Base-by-base conservation (phyloP, 352 stramenopile species). In the Phytophthora fragariae region DNA sequence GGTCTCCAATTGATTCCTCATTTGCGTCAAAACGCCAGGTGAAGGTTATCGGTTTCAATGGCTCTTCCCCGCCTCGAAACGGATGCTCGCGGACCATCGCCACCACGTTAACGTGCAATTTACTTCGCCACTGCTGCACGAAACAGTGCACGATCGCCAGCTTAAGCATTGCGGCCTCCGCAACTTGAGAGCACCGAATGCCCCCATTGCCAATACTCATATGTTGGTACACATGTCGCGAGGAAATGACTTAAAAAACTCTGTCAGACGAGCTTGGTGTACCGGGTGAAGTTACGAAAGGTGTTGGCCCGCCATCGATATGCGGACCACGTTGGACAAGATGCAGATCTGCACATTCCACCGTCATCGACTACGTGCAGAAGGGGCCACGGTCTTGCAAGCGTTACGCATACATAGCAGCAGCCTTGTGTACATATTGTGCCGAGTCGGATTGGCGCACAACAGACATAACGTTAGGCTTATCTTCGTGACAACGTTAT, bases 41-140 rank as follows among this genome's bases (percentile, higher is more conserved):
- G 46, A 73, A 73, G 0, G 41, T 57, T 31, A 73, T 53, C 12
- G 65, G 37, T 9, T 62, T 31, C 12, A 15, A 62, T 0, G 14
- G 19, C 10, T 52, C 50, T 37, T 64, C 50, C 5, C 53, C 47
- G n/a, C n/a, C 39, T 33, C 37, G 44, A 35, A 60, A 59, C 8
- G 35, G 56, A 27, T 54, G 33, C 19, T 67, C 33, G 35, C 56
- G 44, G 3, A 65, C 55, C n/a, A 61, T 33, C 14, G 41, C 31
- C 0, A 6, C 14, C 1, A 70, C 57, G 12, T 53, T 27, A 7
- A 64, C 44, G 12, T 70, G 55, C 31, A 52, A 72, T 39, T 66
- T 57, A 8, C 65, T 65, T 17, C 65, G 60, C 4, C 50, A 65
- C 31, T 63, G 31, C 37, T 66, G 56, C 24, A 72, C 65, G 14